Base-by-base conservation (phyloP, 306 rosid genomes). In the Dryas drummondii region DNA sequence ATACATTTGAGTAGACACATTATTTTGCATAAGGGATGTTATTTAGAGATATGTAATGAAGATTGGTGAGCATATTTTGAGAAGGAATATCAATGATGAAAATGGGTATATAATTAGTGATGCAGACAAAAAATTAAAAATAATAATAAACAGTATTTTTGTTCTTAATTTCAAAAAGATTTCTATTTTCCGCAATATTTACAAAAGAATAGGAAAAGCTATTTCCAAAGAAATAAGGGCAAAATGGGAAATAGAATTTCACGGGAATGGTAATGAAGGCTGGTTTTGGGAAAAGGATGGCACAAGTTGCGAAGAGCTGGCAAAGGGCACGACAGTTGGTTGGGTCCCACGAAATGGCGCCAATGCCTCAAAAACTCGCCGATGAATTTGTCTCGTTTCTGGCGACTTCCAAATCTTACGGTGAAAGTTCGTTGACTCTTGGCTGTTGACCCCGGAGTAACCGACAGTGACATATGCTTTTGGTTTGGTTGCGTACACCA, bases 231-330 rank as follows among this genome's bases (percentile, higher is more conserved):
- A 15, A 44, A 37, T 1, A 56, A 82, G 84, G 81, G 61, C 13
- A 76, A 37, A 62, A 73, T 12, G 50, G 87, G 76, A 84, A 86
- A 41, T 57, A 14, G 17, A 9, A 5, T 17, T 45, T 40, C 70
- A 68, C 70, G 48, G 62, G 41, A 5, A 19, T 68, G 49, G 59
- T 40, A 22, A 54, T 4, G 79, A 62, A 69, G 66, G 65, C 19
- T 15, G 53, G 81, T 70, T 72, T 40, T 76, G 68, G 76, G 61
- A 76, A 79, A 54, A 74, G 59, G 71, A 74, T 12, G 75, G 77
- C 83, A 78, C 83, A 73, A 19, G 76, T 63, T 69, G 79, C 66
- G 62, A 77, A 81, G 79, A 83, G 91, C 91, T 88, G 86, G 92
- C 78, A 84, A 54, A 70, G 76, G 66, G 65, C 60, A 19, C 19